Evolutionary conservation across 345 rosid species (phyloP).

Genomic region (Corchorus capsularis): DNA sequence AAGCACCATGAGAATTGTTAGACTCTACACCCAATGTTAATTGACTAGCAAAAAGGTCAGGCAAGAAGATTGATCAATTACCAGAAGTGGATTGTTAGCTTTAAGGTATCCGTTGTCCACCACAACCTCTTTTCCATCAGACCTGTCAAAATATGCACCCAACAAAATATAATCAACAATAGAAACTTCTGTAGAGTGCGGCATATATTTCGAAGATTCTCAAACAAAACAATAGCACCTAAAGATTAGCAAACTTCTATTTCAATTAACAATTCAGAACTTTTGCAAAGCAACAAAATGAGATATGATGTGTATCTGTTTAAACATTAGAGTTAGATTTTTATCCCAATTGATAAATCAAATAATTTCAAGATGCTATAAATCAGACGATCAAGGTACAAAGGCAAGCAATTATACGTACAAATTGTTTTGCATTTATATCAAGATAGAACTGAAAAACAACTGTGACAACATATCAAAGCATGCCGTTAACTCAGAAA

Average conservation of each 20-base stretch:
- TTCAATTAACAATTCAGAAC: neutral
- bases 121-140: constrained; percentile 85
- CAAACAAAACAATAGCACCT: neutral
- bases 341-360: neutral
- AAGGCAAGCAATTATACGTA: neutral
- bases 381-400: neutral
- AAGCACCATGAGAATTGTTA: neutral
- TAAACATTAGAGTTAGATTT: neutral
- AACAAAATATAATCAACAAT: neutral
- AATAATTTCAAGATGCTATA: neutral
- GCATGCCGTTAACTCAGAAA: neutral
- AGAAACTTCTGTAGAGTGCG: neutral
- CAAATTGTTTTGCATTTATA: neutral
- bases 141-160: constrained; percentile 41
- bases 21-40: neutral
- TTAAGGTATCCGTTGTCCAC: constrained; percentile 88
- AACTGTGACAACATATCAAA: neutral
- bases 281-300: neutral
- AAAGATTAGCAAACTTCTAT: neutral
- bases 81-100: constrained; percentile 86
- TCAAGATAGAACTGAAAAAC: neutral
- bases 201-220: neutral
- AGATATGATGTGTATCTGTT: neutral
- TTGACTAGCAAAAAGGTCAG: constrained; percentile 10
- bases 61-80: constrained; percentile 32